phyloP scores from a whole-genome alignment of 352 stramenopile species.

The Elongisporangium senticosum region DNA sequence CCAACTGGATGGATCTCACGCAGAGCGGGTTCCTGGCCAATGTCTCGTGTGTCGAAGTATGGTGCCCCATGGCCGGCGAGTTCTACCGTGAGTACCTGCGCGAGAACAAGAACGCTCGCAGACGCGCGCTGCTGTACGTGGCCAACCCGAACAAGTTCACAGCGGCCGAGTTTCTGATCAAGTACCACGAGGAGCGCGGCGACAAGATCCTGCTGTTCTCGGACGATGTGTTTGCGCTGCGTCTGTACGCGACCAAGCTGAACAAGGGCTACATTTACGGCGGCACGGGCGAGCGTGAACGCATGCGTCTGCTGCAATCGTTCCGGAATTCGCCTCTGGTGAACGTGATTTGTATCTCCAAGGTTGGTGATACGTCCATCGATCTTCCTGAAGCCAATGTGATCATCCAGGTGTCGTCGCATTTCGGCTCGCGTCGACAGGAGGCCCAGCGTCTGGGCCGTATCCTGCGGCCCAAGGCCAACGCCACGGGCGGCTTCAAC shows the following conservation, averaged over 20 bases:
- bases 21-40: constrained; percentile 96
- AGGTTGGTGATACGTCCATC: constrained; percentile 99
- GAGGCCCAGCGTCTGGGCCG: constrained; percentile 98
- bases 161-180: constrained; percentile 93
- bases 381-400: constrained; percentile 99
- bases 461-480: constrained; percentile 97
- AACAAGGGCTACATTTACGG: constrained; percentile 96
- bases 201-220: constrained; percentile 99
- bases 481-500: constrained; percentile 96
- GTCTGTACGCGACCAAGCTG: constrained; percentile 91
- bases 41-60: constrained; percentile 98
- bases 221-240: constrained; percentile 97
- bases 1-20: constrained; percentile 99
- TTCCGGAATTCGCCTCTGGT: constrained; percentile 82
- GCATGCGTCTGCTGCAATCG: constrained; percentile 80
- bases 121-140: constrained; percentile 96
- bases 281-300: constrained; percentile 91
- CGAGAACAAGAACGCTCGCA: constrained; percentile 80
- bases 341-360: constrained; percentile 89
- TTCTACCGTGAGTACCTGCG: constrained; percentile 94
- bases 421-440: constrained; percentile 98
- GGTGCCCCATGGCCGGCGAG: constrained; percentile 97
- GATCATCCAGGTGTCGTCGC: constrained; percentile 98
- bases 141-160: constrained; percentile 99
- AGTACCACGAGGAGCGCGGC: constrained; percentile 96